A percentile compares a stretch with the other conserved stretches of the same genome.
These are phyloP conservation scores for Candida corydali DNA, from an alignment of 805 yeast species.

Conservation along the genomic window DNA sequence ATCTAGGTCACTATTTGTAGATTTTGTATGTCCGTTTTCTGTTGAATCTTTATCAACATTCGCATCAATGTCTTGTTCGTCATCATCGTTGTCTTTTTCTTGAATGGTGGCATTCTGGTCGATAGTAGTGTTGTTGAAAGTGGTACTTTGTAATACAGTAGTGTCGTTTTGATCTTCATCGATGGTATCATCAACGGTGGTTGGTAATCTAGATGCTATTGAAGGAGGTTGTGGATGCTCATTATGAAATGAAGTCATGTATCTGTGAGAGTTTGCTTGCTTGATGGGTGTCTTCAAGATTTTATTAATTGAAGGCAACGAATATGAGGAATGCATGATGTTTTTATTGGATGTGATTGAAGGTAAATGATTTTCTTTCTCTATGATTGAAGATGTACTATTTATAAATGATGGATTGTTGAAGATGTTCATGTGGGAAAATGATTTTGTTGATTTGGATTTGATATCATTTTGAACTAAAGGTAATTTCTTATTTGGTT, in stretches of 20 bases:
- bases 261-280: slow-evolving; percentile 15
- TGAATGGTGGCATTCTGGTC: slow-evolving; percentile 10
- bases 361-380: slow-evolving; percentile 3
- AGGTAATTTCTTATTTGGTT: slow-evolving; percentile 9
- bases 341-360: slow-evolving; percentile 7
- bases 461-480: slow-evolving; percentile 8
- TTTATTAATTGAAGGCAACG: slow-evolving; percentile 38
- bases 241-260: slow-evolving; percentile 3
- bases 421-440: slow-evolving; percentile 5
- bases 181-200: slow-evolving; percentile 18
- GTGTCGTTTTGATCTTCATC: slow-evolving; percentile 20
- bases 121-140: slow-evolving; percentile 5
- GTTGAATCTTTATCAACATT: slow-evolving; percentile 11
- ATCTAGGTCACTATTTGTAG: slow-evolving; percentile 17
- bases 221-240: background rate
- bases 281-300: slow-evolving; percentile 43
- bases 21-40: slow-evolving; percentile 4
- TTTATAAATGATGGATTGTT: background rate
- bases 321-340: background rate
- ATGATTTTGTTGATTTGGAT: slow-evolving; percentile 1
- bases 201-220: slow-evolving; percentile 6
- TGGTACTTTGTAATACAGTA: slow-evolving; percentile 16
- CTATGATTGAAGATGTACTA: slow-evolving; percentile 7
- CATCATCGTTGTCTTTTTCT: slow-evolving; percentile 10
- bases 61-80: slow-evolving; percentile 16